Evolutionary conservation across 129 eudicot genomes (phyloP), one percentile per base, ranked within the genome.

Genomic region (Pittosporum tobira): DNA sequence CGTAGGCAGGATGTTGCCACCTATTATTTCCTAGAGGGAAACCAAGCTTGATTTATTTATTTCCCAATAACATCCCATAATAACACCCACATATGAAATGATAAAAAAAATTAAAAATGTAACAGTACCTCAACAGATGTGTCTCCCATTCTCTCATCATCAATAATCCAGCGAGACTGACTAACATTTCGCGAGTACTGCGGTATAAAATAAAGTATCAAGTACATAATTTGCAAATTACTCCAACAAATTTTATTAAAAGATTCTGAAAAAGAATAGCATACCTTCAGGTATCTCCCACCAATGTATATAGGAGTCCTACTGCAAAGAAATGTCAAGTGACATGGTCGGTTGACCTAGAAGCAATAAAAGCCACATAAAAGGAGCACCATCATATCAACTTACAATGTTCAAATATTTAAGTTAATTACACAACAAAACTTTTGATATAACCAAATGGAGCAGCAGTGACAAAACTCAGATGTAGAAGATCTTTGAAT

Each of bases 61-160:
- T 37, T 40, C 13, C 38, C 46, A 44, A 49, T 56, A 13, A 38
- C 48, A 43, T 36, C 54, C 18, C 24, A 16, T 12, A 54, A 30
- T 21, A 19, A 21, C 38, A n/a, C 58, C 61, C 3, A 24, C 29
- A 6, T 36, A 51, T 18, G 36, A 52, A 63, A 63, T 48, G 29
- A 65, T 48, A 45, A 43, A 8, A 43, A 8, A 14, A 27, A 45
- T 14, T 49, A 12, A 57, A 38, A 29, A 28, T 12, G 1, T 11
- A 43, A 16, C 25, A 46, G 29, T 38, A 93, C 99, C 88, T 93
- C 99, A 44, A 93, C 81, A 62, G 99, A 93, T 68, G 94, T 96
- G 57, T 93, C 99, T 72, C 99, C 99, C 82, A 76, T 93, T 61
- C 99, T 80, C 71, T 93, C 99, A 51, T 87, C 99, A 48, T 84